Base-by-base conservation (phyloP, 2,329 filamentous ascomycete species). In the Didymella lethalis region DNA sequence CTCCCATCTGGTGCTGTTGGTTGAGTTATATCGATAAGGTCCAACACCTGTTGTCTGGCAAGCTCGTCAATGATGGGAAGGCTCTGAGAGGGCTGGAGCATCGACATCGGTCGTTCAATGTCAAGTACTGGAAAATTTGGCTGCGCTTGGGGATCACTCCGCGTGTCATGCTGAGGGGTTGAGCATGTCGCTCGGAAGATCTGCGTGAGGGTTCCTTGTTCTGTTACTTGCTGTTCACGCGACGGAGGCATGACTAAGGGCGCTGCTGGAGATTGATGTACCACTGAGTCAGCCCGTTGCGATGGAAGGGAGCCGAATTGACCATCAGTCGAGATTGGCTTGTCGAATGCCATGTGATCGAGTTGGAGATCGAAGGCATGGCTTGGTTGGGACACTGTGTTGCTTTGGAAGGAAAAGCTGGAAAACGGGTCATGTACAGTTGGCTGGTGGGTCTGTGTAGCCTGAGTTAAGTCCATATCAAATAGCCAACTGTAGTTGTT, bases 401-500 rank as follows among this genome's bases (percentile, higher is more conserved):
- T 58, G 32, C 60, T 59, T 4, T 28, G 12, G n/a, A 74, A 68
- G 8, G 67, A 56, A 14, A 68, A 67, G 10, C 48, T 29, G 5
- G 64, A 40, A 44, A 75, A 73, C 5, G 68, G 44, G 34, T 72
- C 68, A 6, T 57, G 43, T 31, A 52, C 23, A 14, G 43, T 36
- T 44, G 34, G 16, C 20, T 47, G 43, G n/a, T 66, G 70, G 26
- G 61, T 49, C 40, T 62, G 59, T 23, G 59, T 63, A 14, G 61
- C 52, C 26, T 61, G 57, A 7, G 67, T 65, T 32, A 75, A 67
- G 52, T 81, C 77, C 55, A 84, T 71, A 44, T 85, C 82, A 64
- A 88, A 88, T 2, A 88, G 69, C 85, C 86, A 88, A 57, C 85
- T 86, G 67, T 88, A 88, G 55, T 88, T 86, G 61, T 80, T 80